Evolutionary conservation across 768 basidiomycete genomes (phyloP), one percentile per base, ranked within the genome.

Genomic region (Tulasnella sp.): DNA sequence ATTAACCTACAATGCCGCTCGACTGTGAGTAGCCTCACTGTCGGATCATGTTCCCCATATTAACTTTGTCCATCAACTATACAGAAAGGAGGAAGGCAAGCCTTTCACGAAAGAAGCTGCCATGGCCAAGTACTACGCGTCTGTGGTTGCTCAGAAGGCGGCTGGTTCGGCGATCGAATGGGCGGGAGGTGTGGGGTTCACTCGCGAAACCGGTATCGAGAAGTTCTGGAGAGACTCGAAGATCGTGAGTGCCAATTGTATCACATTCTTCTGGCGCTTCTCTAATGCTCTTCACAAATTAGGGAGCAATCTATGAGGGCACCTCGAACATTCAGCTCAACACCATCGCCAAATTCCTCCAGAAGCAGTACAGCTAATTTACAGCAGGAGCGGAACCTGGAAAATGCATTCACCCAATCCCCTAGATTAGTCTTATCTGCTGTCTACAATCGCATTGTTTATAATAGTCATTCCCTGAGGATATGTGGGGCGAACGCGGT

Each of bases 301-400:
- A 96, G 94, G 94, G 95, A 40, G 94, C 94, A 2, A 96, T 96
- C 77, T 96, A 96, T 83, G 95, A 96, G 84, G 96, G 97, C 54
- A 98, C 97, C 69, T 96, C 94, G n/a, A 99, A 99, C 85, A 99
- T 99, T 80, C 98, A 99, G 85, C 88, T 98, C 46, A 93, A 97
- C 86, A 99, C 98, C 0, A 98, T 99, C 83, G 95, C 96, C 6
- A 97, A 93, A 87, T 92, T 93, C 82, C 90, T 97, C 79, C 94
- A 96, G 86, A 95, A 94, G 86, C 89, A 96, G 84, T 91, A 95
- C 83, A 80, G 79, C 54, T 80, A 80, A 34, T 75, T 44, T 9
- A 37, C 72, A 8, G 28, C 69, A n/a, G 24, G 54, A 54, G 24
- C 54, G 54, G 28, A 69, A 69, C 8, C 11, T 28, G 16, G 18